phyloP scores from a whole-genome alignment of 2,329 filamentous ascomycete genomes.

The Orbilia oligospora region DNA sequence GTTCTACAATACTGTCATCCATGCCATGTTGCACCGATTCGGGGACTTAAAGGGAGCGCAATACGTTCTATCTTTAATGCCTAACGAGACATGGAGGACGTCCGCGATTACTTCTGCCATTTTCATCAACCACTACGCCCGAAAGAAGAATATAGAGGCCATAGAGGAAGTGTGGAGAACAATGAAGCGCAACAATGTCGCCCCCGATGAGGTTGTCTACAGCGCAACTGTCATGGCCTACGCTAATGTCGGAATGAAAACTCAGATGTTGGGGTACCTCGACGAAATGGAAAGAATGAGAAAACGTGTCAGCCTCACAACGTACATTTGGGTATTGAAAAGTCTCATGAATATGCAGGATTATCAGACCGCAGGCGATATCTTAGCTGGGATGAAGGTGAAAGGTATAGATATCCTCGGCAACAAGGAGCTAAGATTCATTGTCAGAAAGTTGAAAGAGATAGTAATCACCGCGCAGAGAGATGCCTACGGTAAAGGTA shows the following conservation, averaged over 20 bases:
- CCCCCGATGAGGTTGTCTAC: conserved; percentile 54
- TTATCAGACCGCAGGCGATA: conserved; percentile 17
- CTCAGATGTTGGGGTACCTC: conserved; percentile 48
- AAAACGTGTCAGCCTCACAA: conserved; percentile 26
- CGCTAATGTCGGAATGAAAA: conserved; percentile 15
- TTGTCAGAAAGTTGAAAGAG: conserved; percentile 27
- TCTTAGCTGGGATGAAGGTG: conserved; percentile 24
- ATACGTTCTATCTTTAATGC: conserved; percentile 51
- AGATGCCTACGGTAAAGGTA: conserved; percentile 5
- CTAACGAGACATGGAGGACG: conserved; percentile 48
- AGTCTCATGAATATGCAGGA: conserved; percentile 31
- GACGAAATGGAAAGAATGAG: conserved; percentile 27
- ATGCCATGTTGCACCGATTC: conserved; percentile 38
- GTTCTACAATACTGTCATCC: conserved; percentile 57
- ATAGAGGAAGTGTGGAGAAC: conserved; percentile 51
- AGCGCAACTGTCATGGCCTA: conserved; percentile 42
- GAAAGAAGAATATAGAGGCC: conserved; percentile 17
- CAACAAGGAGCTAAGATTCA: conserved; percentile 20
- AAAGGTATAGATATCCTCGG: conserved; percentile 19
- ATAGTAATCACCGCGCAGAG: conserved; percentile 1
- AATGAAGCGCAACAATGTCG: conserved; percentile 48
- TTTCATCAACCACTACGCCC: conserved; percentile 42
- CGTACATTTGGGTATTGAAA: conserved; percentile 25
- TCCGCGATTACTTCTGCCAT: conserved; percentile 45
- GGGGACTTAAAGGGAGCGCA: conserved; percentile 43